A percentile compares a stretch with the other conserved stretches of the same genome.
phyloP scores from a whole-genome alignment of 108 stramenopile species.

The Cyclotella atomus region DNA sequence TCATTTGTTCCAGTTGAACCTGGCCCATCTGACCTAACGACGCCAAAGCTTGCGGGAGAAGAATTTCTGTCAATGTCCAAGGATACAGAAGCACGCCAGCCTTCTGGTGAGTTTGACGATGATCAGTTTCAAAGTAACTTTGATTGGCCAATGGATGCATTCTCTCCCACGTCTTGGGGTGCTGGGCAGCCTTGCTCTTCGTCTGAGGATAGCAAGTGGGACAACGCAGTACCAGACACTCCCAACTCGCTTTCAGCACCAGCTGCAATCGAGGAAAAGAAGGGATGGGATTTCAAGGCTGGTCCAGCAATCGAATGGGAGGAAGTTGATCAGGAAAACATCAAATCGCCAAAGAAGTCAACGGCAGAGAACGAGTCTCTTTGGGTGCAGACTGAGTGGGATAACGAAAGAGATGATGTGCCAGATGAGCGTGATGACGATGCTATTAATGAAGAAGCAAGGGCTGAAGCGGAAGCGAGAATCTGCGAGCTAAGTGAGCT shows the following conservation, averaged over 20 bases:
- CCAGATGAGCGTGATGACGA: slow-evolving; percentile 9
- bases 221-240: neutral
- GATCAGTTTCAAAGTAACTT: neutral
- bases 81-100: neutral
- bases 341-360: neutral
- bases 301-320: slow-evolving; percentile 16
- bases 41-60: neutral
- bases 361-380: neutral
- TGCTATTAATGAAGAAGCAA: neutral
- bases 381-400: slow-evolving; percentile 4
- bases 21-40: neutral
- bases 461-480: slow-evolving; percentile 4
- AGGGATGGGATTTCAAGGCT: neutral
- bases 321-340: neutral
- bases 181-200: neutral
- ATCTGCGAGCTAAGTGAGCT: neutral
- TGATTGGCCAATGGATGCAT: slow-evolving; percentile 21
- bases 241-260: neutral
- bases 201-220: slow-evolving; percentile 11
- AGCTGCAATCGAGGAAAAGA: neutral
- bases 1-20: slow-evolving; percentile 8
- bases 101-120: neutral
- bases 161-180: slow-evolving; percentile 29
- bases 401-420: neutral
- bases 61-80: slow-evolving; percentile 2